Evolutionary conservation across 306 rosid species (phyloP).

Genomic region (Quercus dentata): DNA sequence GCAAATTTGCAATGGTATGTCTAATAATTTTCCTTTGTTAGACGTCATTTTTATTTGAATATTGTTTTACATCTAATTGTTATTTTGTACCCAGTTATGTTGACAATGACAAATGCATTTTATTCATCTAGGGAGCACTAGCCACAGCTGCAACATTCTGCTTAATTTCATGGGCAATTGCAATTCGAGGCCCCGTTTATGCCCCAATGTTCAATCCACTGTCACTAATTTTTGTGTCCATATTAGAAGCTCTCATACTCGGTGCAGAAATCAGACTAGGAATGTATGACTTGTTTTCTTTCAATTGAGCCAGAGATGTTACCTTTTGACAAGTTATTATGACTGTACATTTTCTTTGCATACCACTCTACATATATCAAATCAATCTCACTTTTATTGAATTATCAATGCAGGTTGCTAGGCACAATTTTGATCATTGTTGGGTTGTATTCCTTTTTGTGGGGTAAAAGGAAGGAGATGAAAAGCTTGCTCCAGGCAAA

Average conservation of each 20-base stretch:
- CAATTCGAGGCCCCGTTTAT: conserved; percentile 57
- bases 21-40: too few relatives aligned
- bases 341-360: not conserved
- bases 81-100: too few relatives aligned
- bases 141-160: conserved; percentile 59
- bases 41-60: too few relatives aligned
- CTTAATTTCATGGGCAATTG: conserved; percentile 48
- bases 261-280: conserved; percentile 51
- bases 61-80: too few relatives aligned
- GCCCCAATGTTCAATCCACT: conserved; percentile 77
- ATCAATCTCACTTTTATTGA: not conserved
- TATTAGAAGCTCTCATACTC: conserved; percentile 48
- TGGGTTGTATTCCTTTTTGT: conserved; percentile 60
- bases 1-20: too few relatives aligned
- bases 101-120: not conserved
- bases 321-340: not conserved
- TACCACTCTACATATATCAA: not conserved
- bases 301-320: not conserved
- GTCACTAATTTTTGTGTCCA: conserved; percentile 57
- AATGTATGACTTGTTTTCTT: conserved; percentile 30
- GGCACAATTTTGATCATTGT: conserved; percentile 51
- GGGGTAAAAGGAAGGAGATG: conserved; percentile 50
- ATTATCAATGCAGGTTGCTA: conserved; percentile 37
- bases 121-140: conserved; percentile 46
- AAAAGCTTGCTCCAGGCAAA: not conserved